phyloP scores from a whole-genome alignment of 805 yeast species.

The Saccharomycopsis fermentans region DNA sequence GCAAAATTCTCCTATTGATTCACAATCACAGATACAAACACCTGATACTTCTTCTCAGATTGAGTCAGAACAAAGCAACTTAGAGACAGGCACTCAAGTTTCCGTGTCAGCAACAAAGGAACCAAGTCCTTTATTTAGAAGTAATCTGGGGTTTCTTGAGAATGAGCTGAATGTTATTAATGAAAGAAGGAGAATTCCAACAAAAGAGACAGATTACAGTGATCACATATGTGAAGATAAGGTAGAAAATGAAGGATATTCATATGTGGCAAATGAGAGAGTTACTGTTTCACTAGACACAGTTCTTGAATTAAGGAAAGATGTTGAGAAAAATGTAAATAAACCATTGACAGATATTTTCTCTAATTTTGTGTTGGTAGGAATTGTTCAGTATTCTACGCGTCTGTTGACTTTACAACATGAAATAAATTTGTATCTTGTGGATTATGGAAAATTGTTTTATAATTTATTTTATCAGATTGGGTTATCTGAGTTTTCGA shows the following conservation, averaged over 20 bases:
- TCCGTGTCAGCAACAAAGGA: background rate
- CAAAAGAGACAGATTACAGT: background rate
- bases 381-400: slow-evolving; percentile 62
- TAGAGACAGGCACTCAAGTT: background rate
- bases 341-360: slow-evolving; percentile 56
- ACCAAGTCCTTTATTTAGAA: no score
- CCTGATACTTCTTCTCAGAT: background rate
- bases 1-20: background rate
- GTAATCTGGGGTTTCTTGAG: background rate
- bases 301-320: slow-evolving; percentile 43
- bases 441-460: slow-evolving; percentile 68
- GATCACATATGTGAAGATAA: background rate
- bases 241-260: background rate
- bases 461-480: slow-evolving; percentile 72
- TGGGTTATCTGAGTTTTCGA: slow-evolving; percentile 66
- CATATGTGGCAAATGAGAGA: slow-evolving; percentile 23
- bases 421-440: slow-evolving; percentile 64
- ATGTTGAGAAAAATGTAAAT: slow-evolving; percentile 37
- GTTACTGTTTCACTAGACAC: slow-evolving; percentile 45
- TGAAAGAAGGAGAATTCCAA: background rate
- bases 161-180: background rate
- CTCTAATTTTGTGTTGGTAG: slow-evolving; percentile 64
- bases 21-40: background rate
- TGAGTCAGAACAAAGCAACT: background rate
- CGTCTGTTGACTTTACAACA: slow-evolving; percentile 78